A percentile compares a stretch with the other conserved stretches of the same genome.
Evolutionary conservation across 441 rosid species (phyloP).

Genomic region (Euphorbia celastroides): DNA sequence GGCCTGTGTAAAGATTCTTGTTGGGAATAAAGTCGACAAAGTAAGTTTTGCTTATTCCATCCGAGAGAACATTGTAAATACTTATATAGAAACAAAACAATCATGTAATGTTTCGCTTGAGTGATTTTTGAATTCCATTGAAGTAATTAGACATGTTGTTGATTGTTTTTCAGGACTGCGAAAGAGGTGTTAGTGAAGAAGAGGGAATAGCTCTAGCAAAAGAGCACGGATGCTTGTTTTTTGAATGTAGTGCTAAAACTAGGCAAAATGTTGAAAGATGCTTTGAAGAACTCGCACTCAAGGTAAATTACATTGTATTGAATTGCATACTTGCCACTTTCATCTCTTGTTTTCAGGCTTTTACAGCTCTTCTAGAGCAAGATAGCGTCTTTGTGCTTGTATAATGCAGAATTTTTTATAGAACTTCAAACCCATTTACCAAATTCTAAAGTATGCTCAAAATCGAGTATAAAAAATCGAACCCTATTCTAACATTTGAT

Average conservation of each 20-base stretch:
- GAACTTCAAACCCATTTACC: not conserved
- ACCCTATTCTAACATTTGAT: too few relatives aligned
- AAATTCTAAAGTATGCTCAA: not conserved
- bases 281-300: slow-evolving; percentile 52
- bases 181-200: slow-evolving; percentile 47
- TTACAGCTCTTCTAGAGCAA: too few relatives aligned
- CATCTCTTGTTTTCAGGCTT: not conserved
- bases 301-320: slow-evolving; percentile 30
- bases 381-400: not conserved
- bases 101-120: not conserved
- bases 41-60: slow-evolving; percentile 22
- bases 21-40: slow-evolving; percentile 51
- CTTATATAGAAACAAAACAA: not conserved
- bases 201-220: slow-evolving; percentile 53
- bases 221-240: slow-evolving; percentile 51
- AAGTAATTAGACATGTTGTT: not conserved
- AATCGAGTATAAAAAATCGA: too few relatives aligned
- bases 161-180: slow-evolving; percentile 37
- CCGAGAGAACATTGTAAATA: not conserved
- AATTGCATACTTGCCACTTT: too few relatives aligned
- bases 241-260: slow-evolving; percentile 62
- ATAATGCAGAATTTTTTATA: not conserved
- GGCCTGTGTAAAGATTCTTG: slow-evolving; percentile 51
- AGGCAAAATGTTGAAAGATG: slow-evolving; percentile 49
- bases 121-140: not conserved